A percentile compares a stretch with the other conserved stretches of the same genome.
Evolutionary conservation across 2,329 filamentous ascomycete species (phyloP).

Genomic region (Penicillium thymicola): DNA sequence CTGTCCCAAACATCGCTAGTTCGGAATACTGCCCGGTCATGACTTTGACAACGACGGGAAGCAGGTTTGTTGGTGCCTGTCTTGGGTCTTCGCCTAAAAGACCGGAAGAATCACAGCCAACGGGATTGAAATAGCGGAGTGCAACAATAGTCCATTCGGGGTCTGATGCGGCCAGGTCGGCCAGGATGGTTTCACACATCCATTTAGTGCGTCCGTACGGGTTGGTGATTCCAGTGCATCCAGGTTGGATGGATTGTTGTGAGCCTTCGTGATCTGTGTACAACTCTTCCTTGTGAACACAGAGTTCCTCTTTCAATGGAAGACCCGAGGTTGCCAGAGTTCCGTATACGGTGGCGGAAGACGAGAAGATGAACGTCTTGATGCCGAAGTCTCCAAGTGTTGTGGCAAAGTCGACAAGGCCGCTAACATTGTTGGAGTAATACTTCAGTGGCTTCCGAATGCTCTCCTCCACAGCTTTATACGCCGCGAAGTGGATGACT

Average conservation of each 20-base stretch:
- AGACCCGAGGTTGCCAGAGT: slow-evolving; percentile 50
- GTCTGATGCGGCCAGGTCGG: slow-evolving; percentile 59
- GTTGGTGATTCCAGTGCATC: slow-evolving; percentile 58
- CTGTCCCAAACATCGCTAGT: slow-evolving; percentile 61
- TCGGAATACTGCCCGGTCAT: slow-evolving; percentile 53
- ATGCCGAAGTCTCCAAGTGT: slow-evolving; percentile 58
- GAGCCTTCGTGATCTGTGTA: slow-evolving; percentile 45
- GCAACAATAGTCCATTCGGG: slow-evolving; percentile 62
- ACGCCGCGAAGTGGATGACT: slow-evolving; percentile 68
- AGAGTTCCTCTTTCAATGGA: slow-evolving; percentile 56
- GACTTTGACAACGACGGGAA: slow-evolving; percentile 62
- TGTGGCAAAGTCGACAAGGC: slow-evolving; percentile 58
- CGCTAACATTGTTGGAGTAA: slow-evolving; percentile 66
- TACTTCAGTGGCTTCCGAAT: slow-evolving; percentile 60
- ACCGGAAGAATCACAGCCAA: slow-evolving; percentile 63
- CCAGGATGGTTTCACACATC: slow-evolving; percentile 65
- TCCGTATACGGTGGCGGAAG: slow-evolving; percentile 66
- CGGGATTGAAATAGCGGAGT: slow-evolving; percentile 66
- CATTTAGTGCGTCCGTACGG: slow-evolving; percentile 66
- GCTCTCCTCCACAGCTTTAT: slow-evolving; percentile 64
- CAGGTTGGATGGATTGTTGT: slow-evolving; percentile 45
- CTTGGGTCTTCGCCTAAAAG: slow-evolving; percentile 63
- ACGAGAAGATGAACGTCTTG: slow-evolving; percentile 66
- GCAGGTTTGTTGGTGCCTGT: slow-evolving; percentile 60
- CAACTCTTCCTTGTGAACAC: slow-evolving; percentile 51